Evolutionary conservation across 768 basidiomycete genomes (phyloP), one percentile per base, ranked within the genome.

Genomic region (Collybia sp.): DNA sequence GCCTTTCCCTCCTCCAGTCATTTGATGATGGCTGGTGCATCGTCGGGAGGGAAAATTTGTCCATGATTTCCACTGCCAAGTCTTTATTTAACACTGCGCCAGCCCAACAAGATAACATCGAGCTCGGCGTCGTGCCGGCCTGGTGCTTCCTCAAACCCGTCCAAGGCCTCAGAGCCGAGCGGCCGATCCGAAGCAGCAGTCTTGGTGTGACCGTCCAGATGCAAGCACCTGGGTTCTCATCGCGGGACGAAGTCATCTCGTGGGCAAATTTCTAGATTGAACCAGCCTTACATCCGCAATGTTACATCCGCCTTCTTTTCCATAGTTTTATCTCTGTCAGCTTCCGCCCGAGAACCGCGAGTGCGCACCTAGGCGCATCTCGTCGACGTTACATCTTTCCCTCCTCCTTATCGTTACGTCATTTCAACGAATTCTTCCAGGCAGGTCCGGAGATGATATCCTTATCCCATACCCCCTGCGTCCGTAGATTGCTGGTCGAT

Each of bases 11-110:
- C 20, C 69, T 88, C 2, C 77, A 79, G 49, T 78, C 79, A 4
- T 86, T 82, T 54, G 83, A 89, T 48, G 88, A 90, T 47, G 88
- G 86, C 1, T 91, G 88, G 88, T 87, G 83, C 53, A 71, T 86
- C 43, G 83, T 86, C 43, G 80, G 77, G 15, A 70, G 83, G 20
- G 77, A 83, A 49, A 59, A 57, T 38, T 49, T 52, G 48, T 57
- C 62, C 18, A 55, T 66, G 18, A 55, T 62, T 13, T 46, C 61
- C 5, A 54, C 53, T 19, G 53, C 69, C 9, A 70, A 70, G 52
- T 73, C 72, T 1, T 45, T 73, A 33, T 76, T 76, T 55, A 67
- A 64, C 46, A 59, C 65, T 10, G 51, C 60, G 6, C 44, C 46
- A 31, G 55, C 46, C 17, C 44, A 48, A 38, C 60, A 58, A 42